Percentiles rank a stretch among this genome's conserved stretches.
Evolutionary conservation across 2,329 filamentous ascomycete genomes (phyloP).

Genomic region (Alternaria arborescens): DNA sequence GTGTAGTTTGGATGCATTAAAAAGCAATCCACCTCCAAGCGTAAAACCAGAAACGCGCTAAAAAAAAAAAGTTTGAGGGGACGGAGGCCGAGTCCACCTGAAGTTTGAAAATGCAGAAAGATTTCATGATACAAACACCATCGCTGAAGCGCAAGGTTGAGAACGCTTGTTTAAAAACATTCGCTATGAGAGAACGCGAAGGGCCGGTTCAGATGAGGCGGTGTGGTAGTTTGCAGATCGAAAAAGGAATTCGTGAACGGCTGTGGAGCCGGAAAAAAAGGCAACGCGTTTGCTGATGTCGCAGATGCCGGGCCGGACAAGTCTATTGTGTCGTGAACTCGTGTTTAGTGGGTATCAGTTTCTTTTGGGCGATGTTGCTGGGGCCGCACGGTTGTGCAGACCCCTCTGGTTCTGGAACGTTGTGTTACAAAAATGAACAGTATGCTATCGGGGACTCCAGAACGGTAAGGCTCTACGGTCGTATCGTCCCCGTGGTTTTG

Average conservation of each 20-base stretch:
- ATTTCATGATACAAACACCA: constrained; percentile 14
- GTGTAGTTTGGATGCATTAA: constrained; percentile 6
- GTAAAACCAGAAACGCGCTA: background rate
- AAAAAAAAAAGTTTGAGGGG: constrained; percentile 10
- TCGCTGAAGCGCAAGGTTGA: constrained; percentile 10
- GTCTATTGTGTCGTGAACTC: constrained; percentile 50
- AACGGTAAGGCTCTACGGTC: constrained; percentile 35
- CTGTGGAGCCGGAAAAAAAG: constrained; percentile 28
- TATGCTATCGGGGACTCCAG: constrained; percentile 26
- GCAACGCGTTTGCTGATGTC: constrained; percentile 13
- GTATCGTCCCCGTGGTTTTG: constrained; percentile 38
- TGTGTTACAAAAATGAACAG: constrained; percentile 31
- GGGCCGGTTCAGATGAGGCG: constrained; percentile 1
- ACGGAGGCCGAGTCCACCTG: constrained; percentile 9
- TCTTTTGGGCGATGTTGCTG: constrained; percentile 37
- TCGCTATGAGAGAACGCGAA: constrained; percentile 6
- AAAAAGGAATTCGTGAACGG: constrained; percentile 37
- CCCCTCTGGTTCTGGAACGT: constrained; percentile 24
- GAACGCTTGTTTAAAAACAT: constrained; percentile 1
- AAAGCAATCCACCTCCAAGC: constrained; percentile 12
- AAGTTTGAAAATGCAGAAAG: constrained; percentile 1
- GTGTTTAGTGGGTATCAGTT: constrained; percentile 49
- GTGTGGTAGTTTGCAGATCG: constrained; percentile 10
- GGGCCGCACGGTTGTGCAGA: constrained; percentile 16
- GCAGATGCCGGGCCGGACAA: constrained; percentile 22